Conservation (phyloP, 2,329 filamentous ascomycete species). For the Botrytis fabae region DNA sequence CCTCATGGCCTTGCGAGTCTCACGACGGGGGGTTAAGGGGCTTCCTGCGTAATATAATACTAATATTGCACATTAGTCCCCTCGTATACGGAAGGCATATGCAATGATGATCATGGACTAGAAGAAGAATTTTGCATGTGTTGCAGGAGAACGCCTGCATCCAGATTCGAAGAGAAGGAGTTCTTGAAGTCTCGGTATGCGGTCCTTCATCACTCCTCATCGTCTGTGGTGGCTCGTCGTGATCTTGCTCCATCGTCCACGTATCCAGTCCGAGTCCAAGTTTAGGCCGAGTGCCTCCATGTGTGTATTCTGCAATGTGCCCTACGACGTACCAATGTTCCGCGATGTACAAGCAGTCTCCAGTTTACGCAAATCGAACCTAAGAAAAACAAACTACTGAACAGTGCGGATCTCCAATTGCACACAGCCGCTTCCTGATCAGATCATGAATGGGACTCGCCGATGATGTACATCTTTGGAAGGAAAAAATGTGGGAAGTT, state of each 20-base stretch:
- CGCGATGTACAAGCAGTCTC: not conserved
- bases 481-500: not conserved
- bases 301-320: not conserved
- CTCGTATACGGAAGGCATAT: not conserved
- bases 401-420: slow-evolving; percentile 21
- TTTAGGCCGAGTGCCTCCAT: not conserved
- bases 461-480: slow-evolving; percentile 1
- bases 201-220: not conserved
- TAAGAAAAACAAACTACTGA: slow-evolving; percentile 21
- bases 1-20: not conserved
- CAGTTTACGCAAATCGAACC: not conserved
- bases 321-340: not conserved
- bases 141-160: not conserved
- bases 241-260: not conserved
- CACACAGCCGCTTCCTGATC: not conserved
- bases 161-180: not conserved
- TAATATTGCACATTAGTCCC: not conserved
- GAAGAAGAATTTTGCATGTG: not conserved
- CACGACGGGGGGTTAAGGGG: not conserved
- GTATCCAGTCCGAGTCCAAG: not conserved
- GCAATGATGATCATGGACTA: not conserved
- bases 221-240: not conserved
- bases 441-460: not conserved
- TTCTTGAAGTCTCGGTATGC: not conserved
- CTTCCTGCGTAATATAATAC: not conserved